Conservation (phyloP, 176 grass and related monocot species). For the Tillandsia leiboldiana region DNA sequence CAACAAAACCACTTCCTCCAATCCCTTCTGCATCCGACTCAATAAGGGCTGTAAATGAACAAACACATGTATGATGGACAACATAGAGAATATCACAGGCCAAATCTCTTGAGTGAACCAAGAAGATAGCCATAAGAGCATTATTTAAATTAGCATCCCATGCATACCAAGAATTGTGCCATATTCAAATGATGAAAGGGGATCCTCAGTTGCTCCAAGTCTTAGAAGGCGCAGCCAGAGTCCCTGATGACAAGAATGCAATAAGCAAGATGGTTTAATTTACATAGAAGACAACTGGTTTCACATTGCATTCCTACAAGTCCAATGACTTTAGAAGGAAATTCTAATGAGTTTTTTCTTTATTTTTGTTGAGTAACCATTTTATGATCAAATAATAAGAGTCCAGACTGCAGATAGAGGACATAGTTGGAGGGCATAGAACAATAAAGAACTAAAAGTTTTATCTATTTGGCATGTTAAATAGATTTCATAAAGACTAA, state of each 20-base stretch:
- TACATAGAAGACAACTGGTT: neutral
- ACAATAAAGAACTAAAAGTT: neutral
- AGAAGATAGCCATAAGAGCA: neutral
- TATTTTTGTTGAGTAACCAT: too few relatives aligned
- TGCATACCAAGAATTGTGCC: conserved; percentile 96
- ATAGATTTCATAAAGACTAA: conserved; percentile 1
- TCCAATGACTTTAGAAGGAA: too few relatives aligned
- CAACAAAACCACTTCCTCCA: conserved; percentile 98
- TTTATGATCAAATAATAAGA: neutral
- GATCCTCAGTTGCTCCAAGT: conserved; percentile 96
- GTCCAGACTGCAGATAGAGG: neutral
- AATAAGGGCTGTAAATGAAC: conserved; percentile 72
- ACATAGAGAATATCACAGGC: conserved; percentile 10
- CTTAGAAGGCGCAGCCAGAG: conserved; percentile 93
- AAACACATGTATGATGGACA: conserved; percentile 9
- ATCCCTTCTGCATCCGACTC: conserved; percentile 99
- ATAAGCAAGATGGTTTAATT: conserved; percentile 18
- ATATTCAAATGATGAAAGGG: conserved; percentile 99
- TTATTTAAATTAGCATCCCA: neutral
- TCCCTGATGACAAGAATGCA: conserved; percentile 49
- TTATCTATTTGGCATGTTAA: neutral
- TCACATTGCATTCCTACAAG: too few relatives aligned
- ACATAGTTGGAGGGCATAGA: neutral
- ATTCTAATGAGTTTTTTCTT: too few relatives aligned
- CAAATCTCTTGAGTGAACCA: conserved; percentile 1